phyloP scores from a whole-genome alignment of 2,329 filamentous ascomycete species.

The Arthrobotrys sphaeroides region DNA sequence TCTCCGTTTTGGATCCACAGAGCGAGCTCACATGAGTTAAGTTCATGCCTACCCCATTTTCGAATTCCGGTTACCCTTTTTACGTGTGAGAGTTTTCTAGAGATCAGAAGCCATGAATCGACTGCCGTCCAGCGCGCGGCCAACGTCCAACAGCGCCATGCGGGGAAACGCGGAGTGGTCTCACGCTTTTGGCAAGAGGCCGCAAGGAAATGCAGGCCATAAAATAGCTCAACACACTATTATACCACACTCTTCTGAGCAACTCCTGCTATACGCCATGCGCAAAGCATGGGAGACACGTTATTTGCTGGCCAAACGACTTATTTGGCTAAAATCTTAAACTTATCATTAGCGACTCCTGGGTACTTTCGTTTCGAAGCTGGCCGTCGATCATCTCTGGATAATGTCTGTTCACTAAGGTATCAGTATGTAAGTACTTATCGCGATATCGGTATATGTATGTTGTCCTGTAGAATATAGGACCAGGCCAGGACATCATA shows the following conservation, averaged over 20 bases:
- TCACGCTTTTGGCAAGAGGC: background rate
- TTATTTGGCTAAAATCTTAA: constrained; percentile 35
- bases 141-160: constrained; percentile 1
- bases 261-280: background rate
- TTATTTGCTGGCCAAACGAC: constrained; percentile 10
- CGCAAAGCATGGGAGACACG: constrained; percentile 39
- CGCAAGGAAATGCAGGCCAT: background rate
- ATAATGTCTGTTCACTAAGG: too few species aligned
- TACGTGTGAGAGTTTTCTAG: background rate
- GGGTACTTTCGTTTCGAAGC: constrained; percentile 38
- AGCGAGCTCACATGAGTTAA: background rate
- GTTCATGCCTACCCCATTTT: constrained; percentile 24
- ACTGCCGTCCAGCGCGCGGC: background rate
- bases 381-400: background rate
- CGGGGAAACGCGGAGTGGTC: constrained; percentile 35
- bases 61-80: constrained; percentile 13
- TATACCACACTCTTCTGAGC: constrained; percentile 3
- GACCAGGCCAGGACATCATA: too few species aligned
- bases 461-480: too few species aligned
- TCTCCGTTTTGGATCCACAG: constrained; percentile 10
- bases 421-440: too few species aligned
- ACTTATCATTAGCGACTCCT: constrained; percentile 47
- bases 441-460: too few species aligned
- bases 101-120: background rate
- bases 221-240: constrained; percentile 43